Base-by-base conservation (phyloP, 1,139 yeast species). In the Candida sanyaensis region DNA sequence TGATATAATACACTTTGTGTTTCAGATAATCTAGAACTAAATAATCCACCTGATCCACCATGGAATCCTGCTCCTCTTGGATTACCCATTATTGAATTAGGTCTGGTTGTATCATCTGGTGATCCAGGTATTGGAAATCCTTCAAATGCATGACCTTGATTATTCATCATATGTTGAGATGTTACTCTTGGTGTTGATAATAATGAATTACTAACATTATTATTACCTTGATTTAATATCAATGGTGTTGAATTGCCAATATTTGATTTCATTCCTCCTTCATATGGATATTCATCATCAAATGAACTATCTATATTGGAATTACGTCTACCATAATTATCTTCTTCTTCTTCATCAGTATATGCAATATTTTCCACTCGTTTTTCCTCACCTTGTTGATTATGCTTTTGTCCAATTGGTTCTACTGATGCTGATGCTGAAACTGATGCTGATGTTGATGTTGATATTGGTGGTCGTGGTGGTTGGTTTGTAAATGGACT, bases 61-160 rank as follows among this genome's bases (percentile, higher is more conserved):
- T 43, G 43, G n/a, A 37, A 38, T 24, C 38, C 43, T 17, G 21
- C 21, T 31, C 44, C 30, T 10, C 27, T 33, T n/a, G 44, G 41
- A 11, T 73, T 74, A 17, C 75, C 77, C 42, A 73, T 58, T 1
- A 75, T 78, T 4, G 79, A 73, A 54, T 75, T 75, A 30, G 79
- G 80, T 46, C 80, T 57, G 0, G 78, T 74, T 6, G 79, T 72
- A 41, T 63, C 60, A 27, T 75, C 80, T 3, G 80, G 80, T 1
- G 78, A 71, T 4, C 78, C 78, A 1, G 80, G 80, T 27, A 75
- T 75, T 2, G 80, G 75, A 55, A 74, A 75, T 34, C 72, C 75
- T 45, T 74, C 68, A 9, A 62, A 55, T 30, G 45, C 47, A 30
- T 42, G 32, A 36, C 34, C 21, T 9, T 32, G 23, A 33, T 12